Percentiles rank a stretch among this genome's conserved stretches.
These are phyloP conservation scores for Fraxinus quadrangulata DNA, from an alignment of 257 asterid species.

Conservation along the genomic window DNA sequence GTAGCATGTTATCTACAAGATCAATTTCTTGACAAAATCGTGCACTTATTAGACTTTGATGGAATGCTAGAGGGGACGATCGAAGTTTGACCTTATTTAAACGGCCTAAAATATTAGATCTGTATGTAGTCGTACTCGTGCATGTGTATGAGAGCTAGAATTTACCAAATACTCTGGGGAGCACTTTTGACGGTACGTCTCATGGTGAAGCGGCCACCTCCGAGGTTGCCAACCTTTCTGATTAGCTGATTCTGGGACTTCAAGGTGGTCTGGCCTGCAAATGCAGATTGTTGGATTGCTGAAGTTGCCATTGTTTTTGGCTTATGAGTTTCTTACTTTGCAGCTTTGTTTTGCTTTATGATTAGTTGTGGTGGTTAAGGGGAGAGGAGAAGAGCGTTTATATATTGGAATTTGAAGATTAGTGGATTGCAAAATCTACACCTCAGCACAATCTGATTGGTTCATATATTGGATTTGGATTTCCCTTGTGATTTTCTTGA, in stretches of 20 bases:
- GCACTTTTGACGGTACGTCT: slow-evolving; percentile 81
- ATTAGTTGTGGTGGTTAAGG: slow-evolving; percentile 13
- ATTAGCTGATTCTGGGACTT: slow-evolving; percentile 66
- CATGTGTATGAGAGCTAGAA: background rate
- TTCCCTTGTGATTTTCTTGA: slow-evolving; percentile 33
- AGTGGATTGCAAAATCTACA: slow-evolving; percentile 48
- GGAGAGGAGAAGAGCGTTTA: background rate
- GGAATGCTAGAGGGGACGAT: no score
- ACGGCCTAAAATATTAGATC: no score
- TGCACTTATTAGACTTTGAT: no score
- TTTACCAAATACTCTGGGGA: slow-evolving; percentile 87
- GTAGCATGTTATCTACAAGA: no score
- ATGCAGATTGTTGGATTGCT: slow-evolving; percentile 72
- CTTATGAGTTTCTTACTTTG: background rate
- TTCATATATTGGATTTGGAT: slow-evolving; percentile 32
- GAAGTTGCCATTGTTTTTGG: slow-evolving; percentile 56
- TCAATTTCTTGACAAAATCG: no score
- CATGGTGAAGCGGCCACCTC: slow-evolving; percentile 79
- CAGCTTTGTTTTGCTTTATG: background rate
- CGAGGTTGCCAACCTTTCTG: slow-evolving; percentile 55
- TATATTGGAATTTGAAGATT: slow-evolving; percentile 29
- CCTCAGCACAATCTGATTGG: slow-evolving; percentile 58
- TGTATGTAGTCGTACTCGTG: background rate
- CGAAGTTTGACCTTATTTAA: no score
- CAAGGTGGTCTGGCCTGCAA: slow-evolving; percentile 62